Percentiles rank a stretch among this genome's conserved stretches.
phyloP scores from a whole-genome alignment of 176 grass and related monocot species.

The Aegilops bicornis region DNA sequence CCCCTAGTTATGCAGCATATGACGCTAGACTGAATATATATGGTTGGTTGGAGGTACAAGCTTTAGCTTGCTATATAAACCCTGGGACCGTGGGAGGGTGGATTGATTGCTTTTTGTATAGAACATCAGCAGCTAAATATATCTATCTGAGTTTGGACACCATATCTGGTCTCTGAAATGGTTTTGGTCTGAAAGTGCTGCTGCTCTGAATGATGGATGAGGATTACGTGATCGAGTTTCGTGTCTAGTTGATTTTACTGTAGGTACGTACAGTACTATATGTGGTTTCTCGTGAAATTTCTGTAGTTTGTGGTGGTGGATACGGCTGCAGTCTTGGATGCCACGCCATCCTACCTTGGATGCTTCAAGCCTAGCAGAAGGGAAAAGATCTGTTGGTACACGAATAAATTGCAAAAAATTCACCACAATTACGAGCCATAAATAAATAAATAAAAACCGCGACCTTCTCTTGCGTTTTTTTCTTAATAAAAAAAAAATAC shows the following conservation, averaged over 20 bases:
- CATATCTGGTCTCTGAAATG: not conserved
- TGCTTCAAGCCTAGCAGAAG: not conserved
- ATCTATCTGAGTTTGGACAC: not conserved
- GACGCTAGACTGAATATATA: slow-evolving; percentile 25
- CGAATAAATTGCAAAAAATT: no score
- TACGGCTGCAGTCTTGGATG: no score
- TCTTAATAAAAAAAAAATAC: no score
- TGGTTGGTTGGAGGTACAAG: not conserved
- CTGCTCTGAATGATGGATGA: not conserved
- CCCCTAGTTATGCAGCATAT: not conserved
- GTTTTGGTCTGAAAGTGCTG: not conserved
- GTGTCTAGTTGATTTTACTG: no score
- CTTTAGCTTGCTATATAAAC: slow-evolving; percentile 5
- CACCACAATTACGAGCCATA: no score
- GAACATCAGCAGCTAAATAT: not conserved
- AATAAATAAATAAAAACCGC: no score
- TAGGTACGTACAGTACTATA: no score
- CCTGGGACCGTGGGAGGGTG: slow-evolving; percentile 31
- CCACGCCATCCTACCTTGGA: no score
- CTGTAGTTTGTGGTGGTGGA: no score
- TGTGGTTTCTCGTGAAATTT: no score
- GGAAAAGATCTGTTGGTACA: not conserved
- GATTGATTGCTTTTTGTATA: slow-evolving; percentile 46
- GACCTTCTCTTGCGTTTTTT: no score
- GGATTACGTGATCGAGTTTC: no score